phyloP scores from a whole-genome alignment of 176 grass and related monocot genomes.

The Triticum turgidum region DNA sequence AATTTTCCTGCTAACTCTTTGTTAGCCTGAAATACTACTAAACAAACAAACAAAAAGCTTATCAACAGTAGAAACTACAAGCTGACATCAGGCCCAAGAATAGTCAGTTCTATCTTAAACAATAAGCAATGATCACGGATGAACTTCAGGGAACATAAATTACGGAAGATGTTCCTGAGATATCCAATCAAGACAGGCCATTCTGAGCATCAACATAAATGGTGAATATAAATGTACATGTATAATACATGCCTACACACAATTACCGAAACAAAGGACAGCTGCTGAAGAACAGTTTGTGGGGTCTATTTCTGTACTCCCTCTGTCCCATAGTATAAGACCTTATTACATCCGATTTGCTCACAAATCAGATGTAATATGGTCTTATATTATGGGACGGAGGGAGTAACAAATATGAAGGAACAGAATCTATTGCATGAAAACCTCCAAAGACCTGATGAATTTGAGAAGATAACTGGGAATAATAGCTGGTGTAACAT shows the following conservation, averaged over 20 bases:
- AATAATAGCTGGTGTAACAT: conserved; percentile 3
- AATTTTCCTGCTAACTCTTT: too few species aligned
- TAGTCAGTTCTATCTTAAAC: too few species aligned
- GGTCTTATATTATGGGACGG: too few species aligned
- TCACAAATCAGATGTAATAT: too few species aligned
- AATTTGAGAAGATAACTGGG: not conserved
- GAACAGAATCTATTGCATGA: not conserved
- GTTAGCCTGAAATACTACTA: too few species aligned
- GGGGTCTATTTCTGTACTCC: not conserved
- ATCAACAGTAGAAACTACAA: too few species aligned
- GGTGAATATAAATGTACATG: not conserved
- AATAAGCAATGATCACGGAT: not conserved
- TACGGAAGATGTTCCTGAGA: not conserved
- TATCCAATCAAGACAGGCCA: not conserved
- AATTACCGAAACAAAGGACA: not conserved
- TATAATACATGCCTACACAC: not conserved
- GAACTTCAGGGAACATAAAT: not conserved
- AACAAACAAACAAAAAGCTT: too few species aligned
- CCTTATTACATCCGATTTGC: too few species aligned
- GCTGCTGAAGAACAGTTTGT: not conserved
- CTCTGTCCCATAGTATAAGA: too few species aligned
- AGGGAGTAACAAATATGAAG: not conserved
- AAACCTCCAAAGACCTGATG: not conserved
- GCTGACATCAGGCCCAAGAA: too few species aligned
- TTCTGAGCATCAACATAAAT: not conserved